Base-by-base conservation (phyloP, 192 early-diverging fungal genomes). In the Coemansia sp. region DNA sequence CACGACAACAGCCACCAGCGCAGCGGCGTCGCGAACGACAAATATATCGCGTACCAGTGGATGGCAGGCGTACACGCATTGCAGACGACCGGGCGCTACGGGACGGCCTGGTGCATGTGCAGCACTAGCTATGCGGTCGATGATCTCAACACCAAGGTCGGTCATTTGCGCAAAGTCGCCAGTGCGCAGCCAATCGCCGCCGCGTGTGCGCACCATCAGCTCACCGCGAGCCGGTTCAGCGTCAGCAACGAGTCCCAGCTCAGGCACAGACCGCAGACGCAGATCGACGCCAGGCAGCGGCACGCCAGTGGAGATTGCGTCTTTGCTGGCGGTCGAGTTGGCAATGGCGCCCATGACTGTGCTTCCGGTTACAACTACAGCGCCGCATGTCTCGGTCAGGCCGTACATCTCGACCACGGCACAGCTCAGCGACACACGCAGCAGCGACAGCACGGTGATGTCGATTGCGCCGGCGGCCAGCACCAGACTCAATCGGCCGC, bases 221-320 rank as follows among this genome's bases (percentile, higher is more conserved):
- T 98, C 96, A 52, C 96, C 94, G 36, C 96, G 86, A 31, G 93
- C 86, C 28, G 92, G 90, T 52, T 86, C 84, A 66, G 92, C 87
- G 31, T 79, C 85, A 1, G 88, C 84, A 20, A 80, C 76, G 68
- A 95, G 95, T 51, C 87, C 86, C 89, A 98, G 93, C 31, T 86
- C 84, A 14, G 93, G 92, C 15, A 98, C 87, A 66, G 95, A 93
- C 3, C 85, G 83, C 42, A 98, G 80, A 66, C 94, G 94, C 56
- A 97, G 82, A 66, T 94, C 87, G 25, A 83, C 80, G 40, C 87
- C 85, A 20, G 90, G 85, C 20, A 88, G 70, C 14, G 93, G 92
- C 20, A 84, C 75, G 34, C 94, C 93, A 18, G 94, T 87, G 60
- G 89, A 84, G 34, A 89, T 89, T 0, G 84, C 57, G 7, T 6